These are phyloP conservation scores for Phaeosphaeriaceae sp. DNA, from an alignment of 2,329 filamentous ascomycete genomes.

Conservation along the genomic window DNA sequence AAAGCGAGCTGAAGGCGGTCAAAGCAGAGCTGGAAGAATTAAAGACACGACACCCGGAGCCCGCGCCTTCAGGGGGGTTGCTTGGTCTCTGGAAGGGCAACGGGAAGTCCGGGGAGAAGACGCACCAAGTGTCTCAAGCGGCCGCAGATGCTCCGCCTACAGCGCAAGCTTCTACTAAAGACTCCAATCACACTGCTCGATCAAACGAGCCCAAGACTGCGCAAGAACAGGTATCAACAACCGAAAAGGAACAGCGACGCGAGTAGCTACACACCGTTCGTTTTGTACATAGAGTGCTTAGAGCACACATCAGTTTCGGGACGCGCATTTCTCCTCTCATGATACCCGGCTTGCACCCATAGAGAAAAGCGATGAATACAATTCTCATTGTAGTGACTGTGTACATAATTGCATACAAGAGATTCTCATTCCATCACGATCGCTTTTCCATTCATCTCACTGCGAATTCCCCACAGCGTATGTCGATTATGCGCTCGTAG, in stretches of 20 bases:
- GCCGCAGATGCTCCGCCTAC: background rate
- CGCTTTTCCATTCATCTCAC: background rate
- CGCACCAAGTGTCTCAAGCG: constrained; percentile 14
- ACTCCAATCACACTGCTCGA: constrained; percentile 2
- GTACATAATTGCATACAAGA: background rate
- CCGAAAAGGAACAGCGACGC: background rate
- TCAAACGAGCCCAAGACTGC: background rate
- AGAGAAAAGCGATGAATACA: constrained; percentile 2
- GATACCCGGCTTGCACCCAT: constrained; percentile 35
- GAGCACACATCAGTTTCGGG: background rate
- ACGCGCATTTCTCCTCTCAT: constrained; percentile 37
- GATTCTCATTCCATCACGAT: background rate
- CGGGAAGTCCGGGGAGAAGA: constrained; percentile 27
- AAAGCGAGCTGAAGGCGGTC: constrained; percentile 53
- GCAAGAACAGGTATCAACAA: background rate
- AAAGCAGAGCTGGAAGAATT: constrained; percentile 51
- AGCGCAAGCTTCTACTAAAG: background rate
- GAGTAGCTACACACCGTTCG: background rate
- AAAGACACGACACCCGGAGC: constrained; percentile 44
- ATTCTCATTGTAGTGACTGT: background rate
- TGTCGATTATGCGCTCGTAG: background rate
- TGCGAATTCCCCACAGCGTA: background rate
- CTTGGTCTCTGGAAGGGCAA: constrained; percentile 40
- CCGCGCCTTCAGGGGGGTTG: constrained; percentile 30
- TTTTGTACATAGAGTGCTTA: background rate